Conservation (phyloP, 495 filamentous ascomycete genomes). For the Penicillium psychrofluorescens region DNA sequence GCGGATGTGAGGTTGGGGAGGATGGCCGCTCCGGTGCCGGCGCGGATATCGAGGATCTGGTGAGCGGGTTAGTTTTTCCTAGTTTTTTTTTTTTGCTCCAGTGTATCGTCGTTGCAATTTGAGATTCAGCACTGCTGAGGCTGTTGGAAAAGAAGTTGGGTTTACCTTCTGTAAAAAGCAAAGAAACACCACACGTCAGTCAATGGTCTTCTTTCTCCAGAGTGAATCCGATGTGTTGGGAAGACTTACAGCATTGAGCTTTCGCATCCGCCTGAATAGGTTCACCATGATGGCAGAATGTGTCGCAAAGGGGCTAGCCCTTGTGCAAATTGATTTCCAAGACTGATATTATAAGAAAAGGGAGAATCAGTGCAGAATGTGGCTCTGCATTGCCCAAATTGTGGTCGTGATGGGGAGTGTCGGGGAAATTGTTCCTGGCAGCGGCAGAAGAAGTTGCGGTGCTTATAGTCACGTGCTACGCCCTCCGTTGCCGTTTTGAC, state of each 20-base stretch:
- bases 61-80: constrained; percentile 3
- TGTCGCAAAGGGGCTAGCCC: constrained; percentile 15
- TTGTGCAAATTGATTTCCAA: constrained; percentile 1
- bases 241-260: constrained; percentile 64
- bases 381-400: not conserved
- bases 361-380: not conserved
- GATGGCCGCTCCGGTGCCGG: constrained; percentile 75
- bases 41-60: constrained; percentile 63
- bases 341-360: not conserved
- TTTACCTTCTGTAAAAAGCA: constrained; percentile 23
- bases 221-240: not conserved
- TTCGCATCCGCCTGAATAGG: constrained; percentile 68
- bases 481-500: constrained; percentile 10
- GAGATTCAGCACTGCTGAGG: constrained; percentile 3
- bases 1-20: constrained; percentile 49
- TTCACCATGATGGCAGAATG: constrained; percentile 58
- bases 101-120: not conserved
- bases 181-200: constrained; percentile 2
- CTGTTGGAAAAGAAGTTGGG: constrained; percentile 5
- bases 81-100: constrained; percentile 1
- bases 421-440: constrained; percentile 11
- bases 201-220: not conserved
- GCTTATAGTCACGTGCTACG: not conserved
- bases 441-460: constrained; percentile 21
- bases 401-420: not conserved